Percentiles rank a stretch among this genome's conserved stretches.
Evolutionary conservation across 345 rosid species (phyloP).

Genomic region (Euphorbia lathyris): DNA sequence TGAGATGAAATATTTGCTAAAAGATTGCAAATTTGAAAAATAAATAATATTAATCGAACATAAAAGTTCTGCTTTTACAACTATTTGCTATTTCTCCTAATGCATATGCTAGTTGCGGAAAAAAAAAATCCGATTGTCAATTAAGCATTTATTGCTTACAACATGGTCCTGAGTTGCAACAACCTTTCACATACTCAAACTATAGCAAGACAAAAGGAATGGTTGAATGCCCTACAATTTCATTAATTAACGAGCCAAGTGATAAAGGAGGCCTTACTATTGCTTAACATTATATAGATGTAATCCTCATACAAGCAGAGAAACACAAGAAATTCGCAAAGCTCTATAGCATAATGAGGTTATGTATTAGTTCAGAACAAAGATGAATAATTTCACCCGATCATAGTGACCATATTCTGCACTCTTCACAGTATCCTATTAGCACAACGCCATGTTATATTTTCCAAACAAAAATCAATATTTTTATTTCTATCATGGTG

Average conservation of each 20-base stretch:
- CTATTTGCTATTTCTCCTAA: not conserved
- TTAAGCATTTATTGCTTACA: not conserved
- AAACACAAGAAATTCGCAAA: not conserved
- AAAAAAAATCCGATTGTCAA: not conserved
- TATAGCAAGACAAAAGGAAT: not conserved
- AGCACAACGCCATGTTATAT: not conserved
- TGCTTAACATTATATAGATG: not conserved
- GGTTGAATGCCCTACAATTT: not conserved
- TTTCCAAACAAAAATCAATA: not conserved
- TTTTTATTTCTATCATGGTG: not conserved
- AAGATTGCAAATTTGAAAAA: not conserved
- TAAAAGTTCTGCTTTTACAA: not conserved
- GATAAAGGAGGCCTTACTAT: not conserved
- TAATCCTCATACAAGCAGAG: not conserved
- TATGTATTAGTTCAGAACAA: not conserved
- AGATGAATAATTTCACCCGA: not conserved
- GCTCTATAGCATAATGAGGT: not conserved
- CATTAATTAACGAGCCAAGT: too few species aligned
- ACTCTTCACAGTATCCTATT: not conserved
- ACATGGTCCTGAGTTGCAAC: not conserved
- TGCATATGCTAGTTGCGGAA: not conserved
- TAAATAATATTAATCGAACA: not conserved
- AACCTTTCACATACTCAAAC: not conserved
- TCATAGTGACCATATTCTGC: not conserved
- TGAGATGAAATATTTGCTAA: not conserved